A percentile compares a stretch with the other conserved stretches of the same genome.
These are phyloP conservation scores for Amanita polypyramis DNA, from an alignment of 768 basidiomycete species.

Conservation along the genomic window DNA sequence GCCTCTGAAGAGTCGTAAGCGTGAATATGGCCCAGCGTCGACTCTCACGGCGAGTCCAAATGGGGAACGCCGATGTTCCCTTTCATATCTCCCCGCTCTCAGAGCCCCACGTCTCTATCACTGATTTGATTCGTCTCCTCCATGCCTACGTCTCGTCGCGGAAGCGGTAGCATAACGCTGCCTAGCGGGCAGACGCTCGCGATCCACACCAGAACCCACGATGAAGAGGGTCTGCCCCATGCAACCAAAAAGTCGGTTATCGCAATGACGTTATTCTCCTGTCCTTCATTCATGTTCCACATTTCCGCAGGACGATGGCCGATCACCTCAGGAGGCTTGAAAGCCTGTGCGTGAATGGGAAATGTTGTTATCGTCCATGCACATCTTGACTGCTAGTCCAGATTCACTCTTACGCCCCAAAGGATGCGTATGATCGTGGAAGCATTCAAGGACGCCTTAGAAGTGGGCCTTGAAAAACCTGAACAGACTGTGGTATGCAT, in stretches of 20 bases:
- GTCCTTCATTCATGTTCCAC: conserved; percentile 6
- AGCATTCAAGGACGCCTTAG: conserved; percentile 88
- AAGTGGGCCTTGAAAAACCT: conserved; percentile 72
- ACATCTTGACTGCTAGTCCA: conserved; percentile 16
- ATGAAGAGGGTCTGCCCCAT: conserved; percentile 82
- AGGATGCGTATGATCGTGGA: conserved; percentile 96
- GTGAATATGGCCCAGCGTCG: conserved; percentile 7
- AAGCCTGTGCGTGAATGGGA: conserved; percentile 47
- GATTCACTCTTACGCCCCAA: conserved; percentile 82
- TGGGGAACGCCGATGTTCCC: conserved; percentile 6
- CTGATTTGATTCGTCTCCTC: conserved; percentile 10
- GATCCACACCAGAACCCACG: conserved; percentile 81
- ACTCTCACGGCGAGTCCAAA: conserved; percentile 10
- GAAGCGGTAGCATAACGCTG: conserved; percentile 64
- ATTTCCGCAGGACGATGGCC: conserved; percentile 66
- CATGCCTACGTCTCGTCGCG: conserved; percentile 67
- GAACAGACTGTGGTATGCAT: conserved; percentile 79
- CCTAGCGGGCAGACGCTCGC: conserved; percentile 73
- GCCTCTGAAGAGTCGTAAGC: conserved; percentile 7
- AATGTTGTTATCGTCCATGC: background rate
- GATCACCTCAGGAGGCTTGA: conserved; percentile 91
- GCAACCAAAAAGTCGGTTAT: conserved; percentile 74
- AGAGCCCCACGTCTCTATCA: background rate
- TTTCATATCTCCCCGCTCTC: background rate
- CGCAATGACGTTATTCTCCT: conserved; percentile 16